Evolutionary conservation across 164 flowering plant species (phyloP).

Genomic region (Annona squamosa): DNA sequence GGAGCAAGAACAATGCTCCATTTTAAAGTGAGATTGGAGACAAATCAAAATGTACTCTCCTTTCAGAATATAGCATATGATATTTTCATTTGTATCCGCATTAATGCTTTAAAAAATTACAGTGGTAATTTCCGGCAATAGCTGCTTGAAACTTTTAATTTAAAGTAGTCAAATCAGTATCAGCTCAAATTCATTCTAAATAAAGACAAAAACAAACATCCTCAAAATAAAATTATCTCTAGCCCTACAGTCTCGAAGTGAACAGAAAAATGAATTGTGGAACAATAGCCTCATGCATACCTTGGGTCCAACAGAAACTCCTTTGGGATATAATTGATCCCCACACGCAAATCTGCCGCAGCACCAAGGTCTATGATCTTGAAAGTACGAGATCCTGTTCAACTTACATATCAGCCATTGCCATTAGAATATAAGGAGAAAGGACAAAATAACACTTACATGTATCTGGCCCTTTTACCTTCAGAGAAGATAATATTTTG

Average conservation of each 20-base stretch:
- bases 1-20: no score
- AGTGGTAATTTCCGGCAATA: neutral
- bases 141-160: neutral
- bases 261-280: neutral
- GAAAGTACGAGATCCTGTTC: constrained; percentile 76
- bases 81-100: no score
- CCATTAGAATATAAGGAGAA: neutral
- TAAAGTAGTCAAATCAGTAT: no score
- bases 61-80: no score
- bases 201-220: neutral
- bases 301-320: constrained; percentile 96
- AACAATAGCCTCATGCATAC: constrained; percentile 24
- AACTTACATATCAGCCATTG: constrained; percentile 9
- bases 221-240: neutral
- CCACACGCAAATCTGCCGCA: constrained; percentile 93
- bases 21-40: no score
- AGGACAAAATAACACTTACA: neutral
- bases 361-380: constrained; percentile 99
- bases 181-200: no score
- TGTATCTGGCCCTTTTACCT: constrained; percentile 35
- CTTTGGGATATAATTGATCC: constrained; percentile 93
- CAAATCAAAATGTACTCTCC: no score
- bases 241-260: neutral
- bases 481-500: constrained; percentile 92
- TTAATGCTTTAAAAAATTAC: neutral